phyloP scores from a whole-genome alignment of 257 asterid species.

The Vinca minor region DNA sequence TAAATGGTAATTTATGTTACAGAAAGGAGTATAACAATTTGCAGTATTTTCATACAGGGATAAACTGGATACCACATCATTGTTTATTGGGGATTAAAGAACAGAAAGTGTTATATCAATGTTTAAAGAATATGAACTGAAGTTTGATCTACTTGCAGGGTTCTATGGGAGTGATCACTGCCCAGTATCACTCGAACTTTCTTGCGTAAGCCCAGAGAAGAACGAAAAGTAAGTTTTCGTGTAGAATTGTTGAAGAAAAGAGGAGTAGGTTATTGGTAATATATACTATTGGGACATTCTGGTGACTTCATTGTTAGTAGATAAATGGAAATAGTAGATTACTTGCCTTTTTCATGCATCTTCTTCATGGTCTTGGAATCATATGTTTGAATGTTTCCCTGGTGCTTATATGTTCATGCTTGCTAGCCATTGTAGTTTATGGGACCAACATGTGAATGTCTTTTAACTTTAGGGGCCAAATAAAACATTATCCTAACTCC shows the following conservation, averaged over 20 bases:
- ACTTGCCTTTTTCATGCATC: not conserved
- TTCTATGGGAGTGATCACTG: slow-evolving; percentile 97
- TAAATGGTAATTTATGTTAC: slow-evolving; percentile 43
- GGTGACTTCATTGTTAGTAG: not conserved
- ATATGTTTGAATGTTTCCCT: too few relatives aligned
- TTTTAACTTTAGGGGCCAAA: too few relatives aligned
- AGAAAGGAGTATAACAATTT: not conserved
- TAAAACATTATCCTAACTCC: too few relatives aligned
- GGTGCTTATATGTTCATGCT: too few relatives aligned
- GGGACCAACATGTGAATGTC: too few relatives aligned
- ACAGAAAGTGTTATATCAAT: not conserved
- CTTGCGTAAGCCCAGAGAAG: slow-evolving; percentile 27
- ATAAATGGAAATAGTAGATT: not conserved
- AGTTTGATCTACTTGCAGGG: slow-evolving; percentile 34
- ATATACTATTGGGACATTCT: not conserved
- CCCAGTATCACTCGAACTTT: slow-evolving; percentile 75
- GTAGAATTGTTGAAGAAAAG: not conserved
- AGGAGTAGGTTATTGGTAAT: not conserved
- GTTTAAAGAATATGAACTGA: not conserved
- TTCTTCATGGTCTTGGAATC: not conserved
- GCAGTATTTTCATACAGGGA: not conserved
- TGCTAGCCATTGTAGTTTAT: too few relatives aligned
- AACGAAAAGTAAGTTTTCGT: slow-evolving; percentile 12
- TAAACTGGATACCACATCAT: not conserved
- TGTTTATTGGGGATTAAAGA: not conserved